Conservation (phyloP, 2,329 filamentous ascomycete genomes). For the Alternaria viburni region DNA sequence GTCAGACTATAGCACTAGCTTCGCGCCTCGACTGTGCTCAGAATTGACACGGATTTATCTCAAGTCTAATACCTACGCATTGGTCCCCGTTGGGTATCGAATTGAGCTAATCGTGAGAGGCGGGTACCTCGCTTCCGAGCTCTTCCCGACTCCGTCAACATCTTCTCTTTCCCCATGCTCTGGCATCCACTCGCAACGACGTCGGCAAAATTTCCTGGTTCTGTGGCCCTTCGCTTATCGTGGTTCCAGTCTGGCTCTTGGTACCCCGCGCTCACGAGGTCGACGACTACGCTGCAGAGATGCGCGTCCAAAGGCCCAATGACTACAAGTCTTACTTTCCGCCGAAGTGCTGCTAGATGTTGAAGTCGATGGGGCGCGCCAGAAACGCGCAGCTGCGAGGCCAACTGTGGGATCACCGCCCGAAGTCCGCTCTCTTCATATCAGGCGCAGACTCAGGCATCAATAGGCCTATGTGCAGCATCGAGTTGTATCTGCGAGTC, state of each 20-base stretch:
- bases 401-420: background rate
- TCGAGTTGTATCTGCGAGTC: background rate
- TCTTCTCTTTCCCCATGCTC: background rate
- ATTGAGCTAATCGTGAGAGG: constrained; percentile 1
- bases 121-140: background rate
- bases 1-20: background rate
- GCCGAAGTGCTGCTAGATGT: background rate
- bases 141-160: background rate
- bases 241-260: background rate
- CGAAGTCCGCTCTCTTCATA: background rate
- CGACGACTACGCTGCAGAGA: background rate
- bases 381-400: background rate
- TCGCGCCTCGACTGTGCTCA: background rate
- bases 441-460: background rate
- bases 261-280: constrained; percentile 3
- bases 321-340: background rate
- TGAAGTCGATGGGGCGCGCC: background rate
- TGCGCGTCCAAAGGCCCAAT: background rate
- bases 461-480: background rate
- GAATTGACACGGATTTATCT: background rate
- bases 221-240: constrained; percentile 9
- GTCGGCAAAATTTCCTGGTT: background rate
- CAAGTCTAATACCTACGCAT: background rate
- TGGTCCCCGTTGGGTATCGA: background rate
- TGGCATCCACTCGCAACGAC: background rate